Evolutionary conservation across 2,329 filamentous ascomycete genomes (phyloP).

Genomic region (Pyrenochaeta sp.): DNA sequence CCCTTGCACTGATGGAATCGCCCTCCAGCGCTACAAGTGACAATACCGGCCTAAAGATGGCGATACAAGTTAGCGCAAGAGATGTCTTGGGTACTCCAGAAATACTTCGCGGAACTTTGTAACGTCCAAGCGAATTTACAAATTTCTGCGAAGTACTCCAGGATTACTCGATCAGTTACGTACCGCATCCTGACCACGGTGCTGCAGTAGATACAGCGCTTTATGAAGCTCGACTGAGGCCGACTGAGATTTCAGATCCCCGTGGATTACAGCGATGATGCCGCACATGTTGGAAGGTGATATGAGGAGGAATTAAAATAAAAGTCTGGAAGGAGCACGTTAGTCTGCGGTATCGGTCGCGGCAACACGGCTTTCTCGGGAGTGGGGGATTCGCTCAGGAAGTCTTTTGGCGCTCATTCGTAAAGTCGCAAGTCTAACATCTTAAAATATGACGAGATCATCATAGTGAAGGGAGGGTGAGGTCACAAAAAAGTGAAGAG

Average conservation of each 20-base stretch:
- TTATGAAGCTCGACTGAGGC: constrained; percentile 57
- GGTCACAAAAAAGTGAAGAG: no score
- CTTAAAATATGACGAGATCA: constrained; percentile 49
- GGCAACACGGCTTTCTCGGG: constrained; percentile 21
- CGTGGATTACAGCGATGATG: constrained; percentile 60
- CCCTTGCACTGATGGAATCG: constrained; percentile 90
- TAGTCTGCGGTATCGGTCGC: constrained; percentile 27
- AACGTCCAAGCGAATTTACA: background rate
- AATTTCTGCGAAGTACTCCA: background rate
- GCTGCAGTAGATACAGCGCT: constrained; percentile 50
- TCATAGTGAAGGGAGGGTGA: constrained; percentile 30
- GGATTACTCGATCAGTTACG: background rate
- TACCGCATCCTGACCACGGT: constrained; percentile 82
- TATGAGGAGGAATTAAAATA: background rate
- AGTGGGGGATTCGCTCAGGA: constrained; percentile 41
- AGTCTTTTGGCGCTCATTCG: constrained; percentile 49
- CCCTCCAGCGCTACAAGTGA: constrained; percentile 76
- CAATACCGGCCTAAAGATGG: constrained; percentile 69
- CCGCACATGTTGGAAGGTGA: constrained; percentile 56
- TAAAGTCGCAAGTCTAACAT: constrained; percentile 53
- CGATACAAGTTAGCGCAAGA: background rate
- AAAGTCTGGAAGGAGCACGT: constrained; percentile 27
- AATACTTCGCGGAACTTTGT: background rate
- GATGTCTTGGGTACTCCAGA: background rate
- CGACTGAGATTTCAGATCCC: constrained; percentile 49